phyloP scores from a whole-genome alignment of 164 flowering plant genomes.

The Annona squamosa region DNA sequence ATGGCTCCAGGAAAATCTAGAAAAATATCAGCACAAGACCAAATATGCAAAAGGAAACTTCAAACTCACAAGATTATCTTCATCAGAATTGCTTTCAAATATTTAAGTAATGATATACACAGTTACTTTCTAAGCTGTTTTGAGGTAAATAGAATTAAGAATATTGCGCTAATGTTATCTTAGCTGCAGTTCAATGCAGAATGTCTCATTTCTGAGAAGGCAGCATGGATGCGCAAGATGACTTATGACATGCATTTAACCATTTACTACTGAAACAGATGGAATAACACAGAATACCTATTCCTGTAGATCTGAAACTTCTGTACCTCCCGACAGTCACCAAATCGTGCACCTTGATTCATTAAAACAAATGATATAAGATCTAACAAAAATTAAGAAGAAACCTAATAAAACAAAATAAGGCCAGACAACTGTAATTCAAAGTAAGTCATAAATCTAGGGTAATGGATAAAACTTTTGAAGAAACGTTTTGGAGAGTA shows the following conservation, averaged over 20 bases:
- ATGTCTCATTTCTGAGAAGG: not conserved
- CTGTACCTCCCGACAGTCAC: constrained; percentile 71
- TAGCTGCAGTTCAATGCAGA: not conserved
- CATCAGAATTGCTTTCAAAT: not conserved
- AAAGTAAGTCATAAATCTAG: not conserved
- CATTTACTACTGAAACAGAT: not conserved
- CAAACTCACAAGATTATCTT: not conserved
- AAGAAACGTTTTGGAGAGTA: no score
- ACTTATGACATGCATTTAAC: not conserved
- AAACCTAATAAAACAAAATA: not conserved
- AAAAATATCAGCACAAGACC: not conserved
- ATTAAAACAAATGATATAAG: not conserved
- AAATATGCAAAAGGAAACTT: not conserved
- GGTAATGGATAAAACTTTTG: not conserved
- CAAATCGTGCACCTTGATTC: constrained; percentile 72
- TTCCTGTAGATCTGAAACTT: constrained; percentile 62
- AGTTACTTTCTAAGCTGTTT: not conserved
- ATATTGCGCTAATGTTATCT: not conserved
- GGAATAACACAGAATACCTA: constrained; percentile 30
- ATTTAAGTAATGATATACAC: not conserved
- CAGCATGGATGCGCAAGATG: not conserved
- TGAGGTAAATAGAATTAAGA: not conserved
- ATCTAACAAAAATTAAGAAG: not conserved
- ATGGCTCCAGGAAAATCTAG: not conserved
- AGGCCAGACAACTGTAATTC: no score